Evolutionary conservation across 2,329 filamentous ascomycete species (phyloP).

Genomic region (Trichoderma afroharzianum): DNA sequence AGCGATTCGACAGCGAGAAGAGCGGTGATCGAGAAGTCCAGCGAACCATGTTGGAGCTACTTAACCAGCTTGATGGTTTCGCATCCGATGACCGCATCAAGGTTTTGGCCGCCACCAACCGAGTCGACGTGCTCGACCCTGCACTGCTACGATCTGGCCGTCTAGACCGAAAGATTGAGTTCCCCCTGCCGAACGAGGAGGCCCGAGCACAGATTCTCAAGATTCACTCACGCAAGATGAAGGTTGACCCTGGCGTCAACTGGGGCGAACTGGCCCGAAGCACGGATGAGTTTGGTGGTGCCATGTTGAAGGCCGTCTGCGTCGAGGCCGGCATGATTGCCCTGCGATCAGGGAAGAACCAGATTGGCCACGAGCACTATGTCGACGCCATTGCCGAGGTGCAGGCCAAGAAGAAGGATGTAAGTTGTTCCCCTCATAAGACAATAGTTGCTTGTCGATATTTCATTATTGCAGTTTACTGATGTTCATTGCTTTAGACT

Average conservation of each 20-base stretch:
- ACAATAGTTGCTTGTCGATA: neutral
- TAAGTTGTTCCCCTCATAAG: slow-evolving; percentile 35
- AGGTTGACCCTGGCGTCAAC: slow-evolving; percentile 87
- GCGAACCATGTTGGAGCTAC: slow-evolving; percentile 95
- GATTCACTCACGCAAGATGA: slow-evolving; percentile 99
- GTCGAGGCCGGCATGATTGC: slow-evolving; percentile 99
- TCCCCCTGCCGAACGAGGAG: slow-evolving; percentile 96
- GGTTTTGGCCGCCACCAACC: slow-evolving; percentile 90
- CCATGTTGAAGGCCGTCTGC: slow-evolving; percentile 96
- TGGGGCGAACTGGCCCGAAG: slow-evolving; percentile 93
- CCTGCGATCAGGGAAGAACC: slow-evolving; percentile 86
- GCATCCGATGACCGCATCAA: slow-evolving; percentile 96
- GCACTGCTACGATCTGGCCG: slow-evolving; percentile 87
- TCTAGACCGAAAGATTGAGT: slow-evolving; percentile 96
- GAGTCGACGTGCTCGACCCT: slow-evolving; percentile 89
- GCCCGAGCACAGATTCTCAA: slow-evolving; percentile 93
- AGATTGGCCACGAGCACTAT: slow-evolving; percentile 97
- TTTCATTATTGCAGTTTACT: neutral
- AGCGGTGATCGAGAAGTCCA: slow-evolving; percentile 97
- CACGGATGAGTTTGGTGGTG: slow-evolving; percentile 97
- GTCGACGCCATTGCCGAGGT: slow-evolving; percentile 98
- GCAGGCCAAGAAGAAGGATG: slow-evolving; percentile 91
- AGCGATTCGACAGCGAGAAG: slow-evolving; percentile 98
- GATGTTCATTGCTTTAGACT: slow-evolving; percentile 36
- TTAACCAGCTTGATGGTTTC: slow-evolving; percentile 98